phyloP scores from a whole-genome alignment of 2,329 filamentous ascomycete species.

The Fusarium pseudograminearum region DNA sequence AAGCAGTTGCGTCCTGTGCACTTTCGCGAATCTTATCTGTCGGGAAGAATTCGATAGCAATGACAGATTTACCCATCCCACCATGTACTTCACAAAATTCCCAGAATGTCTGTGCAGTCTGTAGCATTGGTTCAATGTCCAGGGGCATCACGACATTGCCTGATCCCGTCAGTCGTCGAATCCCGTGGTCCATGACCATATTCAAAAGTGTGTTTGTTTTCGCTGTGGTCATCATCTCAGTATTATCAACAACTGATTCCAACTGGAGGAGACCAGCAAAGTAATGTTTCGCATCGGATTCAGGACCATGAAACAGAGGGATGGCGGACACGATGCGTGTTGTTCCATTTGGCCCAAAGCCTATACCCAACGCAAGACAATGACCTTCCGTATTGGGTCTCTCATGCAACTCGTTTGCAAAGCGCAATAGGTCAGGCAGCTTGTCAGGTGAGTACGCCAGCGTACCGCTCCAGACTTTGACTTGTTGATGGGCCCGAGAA shows the following conservation, averaged over 20 bases:
- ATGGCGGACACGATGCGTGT: constrained; percentile 36
- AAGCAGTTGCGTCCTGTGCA: constrained; percentile 54
- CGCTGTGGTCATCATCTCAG: constrained; percentile 38
- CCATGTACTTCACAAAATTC: constrained; percentile 36
- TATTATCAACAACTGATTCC: constrained; percentile 16
- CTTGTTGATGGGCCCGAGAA: constrained; percentile 46
- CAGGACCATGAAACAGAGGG: constrained; percentile 40
- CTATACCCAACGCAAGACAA: constrained; percentile 44
- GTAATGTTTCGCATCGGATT: constrained; percentile 29
- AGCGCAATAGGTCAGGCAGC: constrained; percentile 40
- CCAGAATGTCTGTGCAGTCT: constrained; percentile 48
- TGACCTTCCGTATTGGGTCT: constrained; percentile 35
- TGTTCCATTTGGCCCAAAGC: constrained; percentile 33
- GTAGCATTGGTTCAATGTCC: constrained; percentile 44
- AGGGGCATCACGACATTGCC: constrained; percentile 53
- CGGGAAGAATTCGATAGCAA: constrained; percentile 58
- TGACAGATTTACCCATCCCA: constrained; percentile 40
- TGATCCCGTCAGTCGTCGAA: constrained; percentile 45
- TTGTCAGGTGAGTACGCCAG: constrained; percentile 45
- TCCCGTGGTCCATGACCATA: constrained; percentile 43
- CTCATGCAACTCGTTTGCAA: constrained; percentile 42
- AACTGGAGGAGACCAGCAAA: constrained; percentile 40
- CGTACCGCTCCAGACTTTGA: constrained; percentile 49
- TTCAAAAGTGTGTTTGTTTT: constrained; percentile 45
- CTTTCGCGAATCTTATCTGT: constrained; percentile 55